Base-by-base conservation (phyloP, 2,329 filamentous ascomycete genomes). In the Lizonia empirigonia region DNA sequence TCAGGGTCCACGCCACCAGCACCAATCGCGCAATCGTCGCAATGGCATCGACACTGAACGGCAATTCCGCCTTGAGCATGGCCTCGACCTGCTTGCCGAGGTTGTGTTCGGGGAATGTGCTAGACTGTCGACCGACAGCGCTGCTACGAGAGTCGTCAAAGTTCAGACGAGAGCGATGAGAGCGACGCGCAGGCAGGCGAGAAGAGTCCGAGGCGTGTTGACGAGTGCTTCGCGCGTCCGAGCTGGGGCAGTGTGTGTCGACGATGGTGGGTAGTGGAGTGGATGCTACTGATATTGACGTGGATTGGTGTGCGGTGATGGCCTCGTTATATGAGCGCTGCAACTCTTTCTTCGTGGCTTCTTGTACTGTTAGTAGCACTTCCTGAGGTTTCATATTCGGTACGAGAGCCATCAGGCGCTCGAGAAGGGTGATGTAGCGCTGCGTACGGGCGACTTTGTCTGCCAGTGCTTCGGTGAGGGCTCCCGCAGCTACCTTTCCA, bases 1-100 rank as follows among this genome's bases (percentile, higher is more conserved):
- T 67, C 27, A 62, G 22, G 23, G 67, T 68, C 70, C 70, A 73
- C 1, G 67, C 70, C 6, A 67, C 68, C 35, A 71, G 13, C 16
- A 72, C 59, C 46, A 71, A 42, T 7, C 67, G 35, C 10, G 67
- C 65, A 0, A 72, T 62, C 27, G 38, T 45, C 0, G 64, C 65
- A 8, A 71, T 45, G 1, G 30, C 62, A 7, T 59, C 45, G 2
- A 72, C 42, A 33, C 58, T 53, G 8, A 71, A 49, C 7, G 70
- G 68, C 7, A 71, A 29, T 0, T 62, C 55, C 0, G 42, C 18
- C 44, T 71, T 72, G 5, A 73, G 50, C 0, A 71, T 51, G 0
- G 23, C 23, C 36, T 72, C 70, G 6, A 67, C 26, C 38, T 65
- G 55, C 35, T 50, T 57, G 0, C 62, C 67, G 1, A 72, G 57